phyloP scores from a whole-genome alignment of 1,139 yeast genomes.

The Saccharomycopsis hybrid region DNA sequence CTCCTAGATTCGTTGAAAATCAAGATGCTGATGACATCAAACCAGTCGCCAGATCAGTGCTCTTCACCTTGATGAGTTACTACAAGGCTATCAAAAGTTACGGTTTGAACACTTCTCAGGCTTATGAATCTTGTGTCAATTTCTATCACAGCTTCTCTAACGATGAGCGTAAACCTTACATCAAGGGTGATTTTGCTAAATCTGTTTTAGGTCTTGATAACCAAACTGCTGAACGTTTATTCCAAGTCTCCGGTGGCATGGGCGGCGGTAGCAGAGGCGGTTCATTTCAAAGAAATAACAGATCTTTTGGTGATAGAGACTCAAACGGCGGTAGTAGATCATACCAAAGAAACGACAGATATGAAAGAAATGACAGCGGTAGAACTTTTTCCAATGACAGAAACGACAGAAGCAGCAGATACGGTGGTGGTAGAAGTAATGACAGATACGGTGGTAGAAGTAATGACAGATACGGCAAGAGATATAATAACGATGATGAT shows the following conservation, averaged over 20 bases:
- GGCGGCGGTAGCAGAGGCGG: no score
- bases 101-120: constrained; percentile 25
- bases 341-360: neutral
- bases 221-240: neutral
- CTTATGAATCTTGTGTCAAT: neutral
- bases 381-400: neutral
- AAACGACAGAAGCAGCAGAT: constrained; percentile 10
- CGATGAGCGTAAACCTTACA: neutral
- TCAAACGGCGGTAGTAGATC: neutral
- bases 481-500: neutral
- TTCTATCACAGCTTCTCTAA: neutral
- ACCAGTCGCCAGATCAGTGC: neutral
- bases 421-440: neutral
- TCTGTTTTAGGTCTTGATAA: neutral
- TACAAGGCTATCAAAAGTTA: constrained; percentile 31
- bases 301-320: neutral
- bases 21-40: neutral
- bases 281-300: neutral
- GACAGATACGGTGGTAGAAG: neutral
- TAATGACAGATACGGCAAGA: neutral
- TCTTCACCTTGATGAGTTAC: constrained; percentile 30
- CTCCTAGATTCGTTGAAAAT: no score
- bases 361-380: constrained; percentile 3
- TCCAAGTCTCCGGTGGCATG: no score
- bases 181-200: neutral